phyloP scores from a whole-genome alignment of 192 early-diverging fungal species.

The Spizellomyces sp. region DNA sequence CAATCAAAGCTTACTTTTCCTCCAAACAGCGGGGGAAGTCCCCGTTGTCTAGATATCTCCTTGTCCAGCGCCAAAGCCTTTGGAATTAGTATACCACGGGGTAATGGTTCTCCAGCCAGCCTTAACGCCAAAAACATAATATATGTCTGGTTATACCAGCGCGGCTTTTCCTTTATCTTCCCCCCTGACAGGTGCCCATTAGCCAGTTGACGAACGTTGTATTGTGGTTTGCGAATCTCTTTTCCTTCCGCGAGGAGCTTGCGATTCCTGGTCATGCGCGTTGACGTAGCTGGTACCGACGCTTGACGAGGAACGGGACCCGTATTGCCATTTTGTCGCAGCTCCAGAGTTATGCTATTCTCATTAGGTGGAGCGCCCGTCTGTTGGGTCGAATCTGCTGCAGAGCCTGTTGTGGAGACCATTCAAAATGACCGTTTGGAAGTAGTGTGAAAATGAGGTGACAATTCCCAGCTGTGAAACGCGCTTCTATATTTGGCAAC shows the following conservation, averaged over 20 bases:
- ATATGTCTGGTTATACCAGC: slow-evolving; percentile 92
- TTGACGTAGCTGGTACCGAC: no score
- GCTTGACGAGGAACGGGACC: no score
- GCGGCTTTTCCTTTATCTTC: slow-evolving; percentile 46
- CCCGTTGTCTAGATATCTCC: slow-evolving; percentile 69
- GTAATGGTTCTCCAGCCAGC: slow-evolving; percentile 66
- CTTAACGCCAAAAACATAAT: slow-evolving; percentile 80
- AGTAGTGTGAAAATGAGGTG: no score
- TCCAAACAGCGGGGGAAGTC: slow-evolving; percentile 78
- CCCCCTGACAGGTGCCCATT: neutral
- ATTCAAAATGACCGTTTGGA: no score
- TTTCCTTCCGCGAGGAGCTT: slow-evolving; percentile 19
- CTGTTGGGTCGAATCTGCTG: no score
- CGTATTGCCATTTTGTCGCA: no score
- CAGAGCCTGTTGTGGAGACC: no score
- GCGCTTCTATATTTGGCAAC: no score
- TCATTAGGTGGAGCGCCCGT: no score
- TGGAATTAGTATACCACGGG: slow-evolving; percentile 73
- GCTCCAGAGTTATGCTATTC: no score
- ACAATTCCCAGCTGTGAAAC: no score
- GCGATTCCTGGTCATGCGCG: slow-evolving; percentile 24
- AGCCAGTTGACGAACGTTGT: slow-evolving; percentile 1
- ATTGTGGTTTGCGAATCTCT: slow-evolving; percentile 12
- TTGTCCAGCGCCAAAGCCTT: slow-evolving; percentile 77
- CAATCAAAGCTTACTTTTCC: slow-evolving; percentile 68